Conservation (phyloP, 2,329 filamentous ascomycete species). For the Aspergillus carbonarius region DNA sequence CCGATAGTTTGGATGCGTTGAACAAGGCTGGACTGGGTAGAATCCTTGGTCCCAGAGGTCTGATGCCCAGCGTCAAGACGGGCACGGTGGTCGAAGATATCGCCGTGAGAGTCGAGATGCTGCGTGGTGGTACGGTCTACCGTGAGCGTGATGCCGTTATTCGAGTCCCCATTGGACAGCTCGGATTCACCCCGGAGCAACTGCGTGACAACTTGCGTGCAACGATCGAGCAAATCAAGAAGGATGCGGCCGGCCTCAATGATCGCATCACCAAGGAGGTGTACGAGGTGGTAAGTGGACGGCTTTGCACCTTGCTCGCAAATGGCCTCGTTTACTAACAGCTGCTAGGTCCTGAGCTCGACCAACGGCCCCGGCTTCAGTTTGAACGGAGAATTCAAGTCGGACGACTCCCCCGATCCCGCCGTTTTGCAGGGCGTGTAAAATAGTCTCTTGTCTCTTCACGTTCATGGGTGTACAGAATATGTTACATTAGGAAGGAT, state of each 20-base stretch:
- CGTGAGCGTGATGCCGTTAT: conserved; percentile 82
- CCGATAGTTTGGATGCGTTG: conserved; percentile 71
- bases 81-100: conserved; percentile 87
- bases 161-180: conserved; percentile 83
- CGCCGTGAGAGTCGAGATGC: conserved; percentile 69
- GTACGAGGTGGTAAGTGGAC: conserved; percentile 60
- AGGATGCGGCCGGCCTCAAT: conserved; percentile 66
- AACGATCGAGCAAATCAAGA: conserved; percentile 74
- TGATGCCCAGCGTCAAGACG: conserved; percentile 89
- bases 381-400: conserved; percentile 74
- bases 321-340: neutral
- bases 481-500: conserved; percentile 43
- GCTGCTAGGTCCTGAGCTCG: conserved; percentile 72
- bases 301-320: neutral
- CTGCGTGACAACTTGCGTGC: conserved; percentile 79
- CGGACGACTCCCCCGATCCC: conserved; percentile 58
- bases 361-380: conserved; percentile 85
- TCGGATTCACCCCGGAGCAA: conserved; percentile 85
- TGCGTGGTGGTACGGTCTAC: conserved; percentile 83
- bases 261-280: conserved; percentile 70
- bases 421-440: conserved; percentile 46
- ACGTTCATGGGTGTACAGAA: conserved; percentile 38
- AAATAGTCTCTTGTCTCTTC: conserved; percentile 51
- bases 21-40: conserved; percentile 78
- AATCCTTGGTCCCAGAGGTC: conserved; percentile 79